These are phyloP conservation scores for Ligustrum vulgare DNA, from an alignment of 257 asterid genomes.

Conservation along the genomic window DNA sequence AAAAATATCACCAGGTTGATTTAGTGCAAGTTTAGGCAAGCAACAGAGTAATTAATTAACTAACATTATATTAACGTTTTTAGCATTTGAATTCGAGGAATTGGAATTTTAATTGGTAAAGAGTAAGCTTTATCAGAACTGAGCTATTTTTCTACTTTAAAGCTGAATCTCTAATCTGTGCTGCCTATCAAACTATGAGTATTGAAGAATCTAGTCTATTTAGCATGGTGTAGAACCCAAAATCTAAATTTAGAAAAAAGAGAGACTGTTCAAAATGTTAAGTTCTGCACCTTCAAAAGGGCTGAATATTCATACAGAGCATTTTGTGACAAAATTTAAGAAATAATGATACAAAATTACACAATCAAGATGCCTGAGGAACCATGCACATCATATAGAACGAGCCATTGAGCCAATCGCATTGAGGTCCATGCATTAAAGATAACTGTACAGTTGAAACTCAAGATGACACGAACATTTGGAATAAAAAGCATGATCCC, in stretches of 20 bases:
- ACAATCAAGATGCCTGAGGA: too few species aligned
- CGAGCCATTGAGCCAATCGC: too few species aligned
- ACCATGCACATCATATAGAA: too few species aligned
- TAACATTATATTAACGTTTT: not conserved
- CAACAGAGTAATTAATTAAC: conserved; percentile 17
- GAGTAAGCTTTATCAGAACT: not conserved
- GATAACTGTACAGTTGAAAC: not conserved
- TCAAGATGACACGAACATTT: not conserved
- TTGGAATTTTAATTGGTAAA: not conserved
- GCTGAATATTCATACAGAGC: not conserved
- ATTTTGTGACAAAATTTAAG: not conserved
- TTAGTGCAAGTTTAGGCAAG: conserved; percentile 14
- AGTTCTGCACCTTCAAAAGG: conserved; percentile 1
- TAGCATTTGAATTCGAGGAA: not conserved
- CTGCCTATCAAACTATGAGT: conserved; percentile 1
- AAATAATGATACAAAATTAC: too few species aligned
- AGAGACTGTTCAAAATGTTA: not conserved
- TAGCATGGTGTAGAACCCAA: not conserved
- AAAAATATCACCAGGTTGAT: conserved; percentile 23
- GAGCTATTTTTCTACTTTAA: conserved; percentile 8
- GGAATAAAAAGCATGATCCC: not conserved
- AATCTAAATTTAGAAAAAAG: not conserved
- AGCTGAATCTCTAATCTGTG: not conserved
- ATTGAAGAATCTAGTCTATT: not conserved
- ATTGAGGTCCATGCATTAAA: too few species aligned